Conservation (phyloP, 768 basidiomycete species). For the Tulasnella sp. region DNA sequence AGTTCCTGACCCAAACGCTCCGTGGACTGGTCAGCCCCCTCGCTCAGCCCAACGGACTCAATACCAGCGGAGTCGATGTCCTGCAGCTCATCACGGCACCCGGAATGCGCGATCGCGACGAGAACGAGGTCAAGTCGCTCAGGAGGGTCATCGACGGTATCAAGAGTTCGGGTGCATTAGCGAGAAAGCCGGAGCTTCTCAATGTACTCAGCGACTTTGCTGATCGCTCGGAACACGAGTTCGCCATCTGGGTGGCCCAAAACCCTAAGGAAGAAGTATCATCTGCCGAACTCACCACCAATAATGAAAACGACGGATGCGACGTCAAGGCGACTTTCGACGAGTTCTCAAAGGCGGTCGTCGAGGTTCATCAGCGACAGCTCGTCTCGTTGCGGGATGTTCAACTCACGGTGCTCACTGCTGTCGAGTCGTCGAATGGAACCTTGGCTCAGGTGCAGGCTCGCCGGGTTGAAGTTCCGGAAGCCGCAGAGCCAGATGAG, state of each 20-base stretch:
- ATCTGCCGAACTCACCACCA: background rate
- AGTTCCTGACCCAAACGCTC: background rate
- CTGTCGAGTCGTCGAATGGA: background rate
- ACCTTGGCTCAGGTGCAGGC: background rate
- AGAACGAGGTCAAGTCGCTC: background rate
- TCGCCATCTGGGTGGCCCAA: background rate
- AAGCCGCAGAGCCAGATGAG: background rate
- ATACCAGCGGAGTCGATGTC: background rate
- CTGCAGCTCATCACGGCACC: background rate
- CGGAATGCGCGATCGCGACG: constrained; percentile 6
- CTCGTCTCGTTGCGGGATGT: constrained; percentile 19
- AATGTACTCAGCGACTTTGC: constrained; percentile 16
- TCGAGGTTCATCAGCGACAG: constrained; percentile 15
- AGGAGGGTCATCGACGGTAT: constrained; percentile 5
- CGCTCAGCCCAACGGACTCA: background rate
- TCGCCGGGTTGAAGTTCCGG: background rate
- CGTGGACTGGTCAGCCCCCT: background rate
- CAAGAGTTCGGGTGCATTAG: background rate
- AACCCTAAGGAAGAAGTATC: background rate
- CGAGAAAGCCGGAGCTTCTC: constrained; percentile 20
- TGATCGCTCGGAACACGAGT: background rate
- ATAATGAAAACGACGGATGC: background rate
- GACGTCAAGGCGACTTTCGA: background rate
- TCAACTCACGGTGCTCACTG: constrained; percentile 7
- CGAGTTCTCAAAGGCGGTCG: constrained; percentile 17